Evolutionary conservation across 805 yeast genomes (phyloP).

Genomic region (Hemisphaericaspora nanyangensis): DNA sequence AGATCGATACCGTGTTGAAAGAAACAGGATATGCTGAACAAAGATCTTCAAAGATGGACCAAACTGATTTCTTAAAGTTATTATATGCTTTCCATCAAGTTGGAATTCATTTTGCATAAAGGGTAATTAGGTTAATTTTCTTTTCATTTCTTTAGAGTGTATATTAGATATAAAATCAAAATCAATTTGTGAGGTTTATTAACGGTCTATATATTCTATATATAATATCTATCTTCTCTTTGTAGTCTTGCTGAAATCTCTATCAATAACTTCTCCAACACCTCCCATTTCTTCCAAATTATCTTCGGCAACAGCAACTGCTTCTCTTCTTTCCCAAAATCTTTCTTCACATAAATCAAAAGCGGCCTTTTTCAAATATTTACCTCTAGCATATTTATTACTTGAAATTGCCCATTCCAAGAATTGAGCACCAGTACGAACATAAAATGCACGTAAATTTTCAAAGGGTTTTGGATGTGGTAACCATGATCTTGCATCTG

Average conservation of each 20-base stretch:
- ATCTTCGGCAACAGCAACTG: slow-evolving; percentile 83
- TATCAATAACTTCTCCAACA: slow-evolving; percentile 81
- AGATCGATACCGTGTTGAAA: slow-evolving; percentile 67
- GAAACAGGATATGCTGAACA: slow-evolving; percentile 81
- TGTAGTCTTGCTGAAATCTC: slow-evolving; percentile 48
- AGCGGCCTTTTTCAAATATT: slow-evolving; percentile 81
- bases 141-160: slow-evolving; percentile 1
- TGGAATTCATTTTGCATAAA: slow-evolving; percentile 89
- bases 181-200: too few species aligned
- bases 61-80: slow-evolving; percentile 83
- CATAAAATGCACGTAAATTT: slow-evolving; percentile 74
- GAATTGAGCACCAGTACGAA: slow-evolving; percentile 81
- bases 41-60: slow-evolving; percentile 93
- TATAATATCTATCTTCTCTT: slow-evolving; percentile 48
- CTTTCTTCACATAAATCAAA: slow-evolving; percentile 90
- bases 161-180: background rate
- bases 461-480: slow-evolving; percentile 97
- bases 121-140: background rate
- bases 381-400: slow-evolving; percentile 82
- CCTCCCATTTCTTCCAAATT: slow-evolving; percentile 87
- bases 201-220: background rate
- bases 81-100: slow-evolving; percentile 94
- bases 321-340: slow-evolving; percentile 99
- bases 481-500: slow-evolving; percentile 93
- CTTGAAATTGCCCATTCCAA: slow-evolving; percentile 91